Percentiles rank a stretch among this genome's conserved stretches.
Evolutionary conservation across 805 yeast genomes (phyloP).

Genomic region (Yarrowia yakushimensis): DNA sequence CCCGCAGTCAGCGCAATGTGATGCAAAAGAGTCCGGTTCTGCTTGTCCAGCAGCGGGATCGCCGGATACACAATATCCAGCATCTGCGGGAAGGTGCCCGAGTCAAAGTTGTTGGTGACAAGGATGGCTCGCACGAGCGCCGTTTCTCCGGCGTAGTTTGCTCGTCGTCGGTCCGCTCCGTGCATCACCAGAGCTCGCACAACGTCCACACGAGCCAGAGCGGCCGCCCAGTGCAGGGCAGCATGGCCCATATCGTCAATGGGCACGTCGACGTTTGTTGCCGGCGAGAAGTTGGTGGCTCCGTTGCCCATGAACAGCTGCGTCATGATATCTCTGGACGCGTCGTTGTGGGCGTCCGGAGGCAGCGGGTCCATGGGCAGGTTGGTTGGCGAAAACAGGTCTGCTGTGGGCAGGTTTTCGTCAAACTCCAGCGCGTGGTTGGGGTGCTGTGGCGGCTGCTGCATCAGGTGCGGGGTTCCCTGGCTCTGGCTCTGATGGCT

Average conservation of each 20-base stretch:
- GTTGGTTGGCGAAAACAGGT: conserved; percentile 5
- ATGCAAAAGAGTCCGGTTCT: conserved; percentile 78
- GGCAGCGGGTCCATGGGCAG: conserved; percentile 47
- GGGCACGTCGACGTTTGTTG: conserved; percentile 70
- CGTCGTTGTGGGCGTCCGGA: conserved; percentile 35
- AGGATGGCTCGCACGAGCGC: conserved; percentile 78
- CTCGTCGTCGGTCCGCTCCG: conserved; percentile 64
- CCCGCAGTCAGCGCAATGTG: conserved; percentile 81
- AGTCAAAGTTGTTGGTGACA: conserved; percentile 79
- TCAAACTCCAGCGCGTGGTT: conserved; percentile 1
- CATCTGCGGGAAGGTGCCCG: conserved; percentile 66
- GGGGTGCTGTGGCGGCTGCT: background rate
- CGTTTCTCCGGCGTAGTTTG: conserved; percentile 84
- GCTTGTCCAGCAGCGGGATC: conserved; percentile 58
- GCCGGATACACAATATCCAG: conserved; percentile 75
- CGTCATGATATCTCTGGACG: conserved; percentile 46
- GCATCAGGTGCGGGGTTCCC: no score
- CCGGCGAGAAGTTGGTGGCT: conserved; percentile 35
- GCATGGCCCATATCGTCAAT: conserved; percentile 93
- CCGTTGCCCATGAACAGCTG: conserved; percentile 50
- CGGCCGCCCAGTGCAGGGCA: conserved; percentile 93
- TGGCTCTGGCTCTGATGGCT: background rate
- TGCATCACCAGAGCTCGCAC: conserved; percentile 64
- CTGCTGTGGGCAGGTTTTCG: conserved; percentile 27
- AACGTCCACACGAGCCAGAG: conserved; percentile 72